A percentile compares a stretch with the other conserved stretches of the same genome.
phyloP scores from a whole-genome alignment of 768 basidiomycete genomes.

The Glaciozyma antarctica region DNA sequence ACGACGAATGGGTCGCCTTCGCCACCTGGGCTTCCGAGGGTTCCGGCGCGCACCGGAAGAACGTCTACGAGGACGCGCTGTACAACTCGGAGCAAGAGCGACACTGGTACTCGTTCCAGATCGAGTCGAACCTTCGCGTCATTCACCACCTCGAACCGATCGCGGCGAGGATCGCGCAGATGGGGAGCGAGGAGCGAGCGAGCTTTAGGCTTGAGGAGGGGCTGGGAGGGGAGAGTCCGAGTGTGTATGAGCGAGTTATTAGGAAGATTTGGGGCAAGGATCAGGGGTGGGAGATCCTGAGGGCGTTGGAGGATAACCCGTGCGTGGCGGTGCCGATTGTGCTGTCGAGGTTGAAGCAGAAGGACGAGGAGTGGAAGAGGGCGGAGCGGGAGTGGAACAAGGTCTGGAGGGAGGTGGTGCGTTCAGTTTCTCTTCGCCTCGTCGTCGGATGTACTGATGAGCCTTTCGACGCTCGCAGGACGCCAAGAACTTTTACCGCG shows the following conservation, averaged over 20 bases:
- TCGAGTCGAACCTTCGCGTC: slow-evolving; percentile 78
- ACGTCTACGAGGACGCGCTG: slow-evolving; percentile 85
- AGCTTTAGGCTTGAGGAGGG: slow-evolving; percentile 71
- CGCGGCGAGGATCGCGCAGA: slow-evolving; percentile 68
- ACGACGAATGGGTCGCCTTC: slow-evolving; percentile 65
- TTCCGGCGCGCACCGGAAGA: slow-evolving; percentile 93
- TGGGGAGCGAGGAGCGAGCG: slow-evolving; percentile 76
- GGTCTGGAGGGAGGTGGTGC: slow-evolving; percentile 84
- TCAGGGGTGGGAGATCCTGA: slow-evolving; percentile 61
- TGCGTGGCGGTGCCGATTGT: slow-evolving; percentile 85
- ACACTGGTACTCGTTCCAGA: slow-evolving; percentile 93
- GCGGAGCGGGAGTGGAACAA: slow-evolving; percentile 90
- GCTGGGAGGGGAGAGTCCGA: slow-evolving; percentile 72
- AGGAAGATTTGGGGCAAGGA: slow-evolving; percentile 88
- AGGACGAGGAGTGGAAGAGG: slow-evolving; percentile 94
- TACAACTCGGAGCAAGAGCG: slow-evolving; percentile 97
- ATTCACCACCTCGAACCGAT: slow-evolving; percentile 84
- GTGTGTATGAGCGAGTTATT: slow-evolving; percentile 81
- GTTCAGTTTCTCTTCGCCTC: neutral
- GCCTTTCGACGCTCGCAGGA: slow-evolving; percentile 43
- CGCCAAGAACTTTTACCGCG: slow-evolving; percentile 95
- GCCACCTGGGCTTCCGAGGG: slow-evolving; percentile 55
- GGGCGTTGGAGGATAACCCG: slow-evolving; percentile 83
- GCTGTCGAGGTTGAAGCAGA: slow-evolving; percentile 76
- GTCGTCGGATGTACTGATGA: no score